Evolutionary conservation across 2,329 filamentous ascomycete species (phyloP).

Genomic region (Cladosporium sp.): DNA sequence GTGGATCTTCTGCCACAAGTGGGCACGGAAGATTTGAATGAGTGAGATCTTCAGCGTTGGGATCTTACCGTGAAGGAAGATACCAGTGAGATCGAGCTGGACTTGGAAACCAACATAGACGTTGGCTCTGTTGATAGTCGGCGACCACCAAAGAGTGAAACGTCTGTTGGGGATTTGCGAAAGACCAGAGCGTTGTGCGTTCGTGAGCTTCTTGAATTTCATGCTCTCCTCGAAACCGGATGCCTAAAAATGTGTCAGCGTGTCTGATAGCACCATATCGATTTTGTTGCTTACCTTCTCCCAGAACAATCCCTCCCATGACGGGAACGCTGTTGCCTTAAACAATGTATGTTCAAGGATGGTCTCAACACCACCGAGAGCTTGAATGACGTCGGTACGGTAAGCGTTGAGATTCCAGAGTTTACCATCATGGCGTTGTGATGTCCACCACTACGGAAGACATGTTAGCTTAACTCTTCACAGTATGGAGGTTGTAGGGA

Average conservation of each 20-base stretch:
- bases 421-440: constrained; percentile 93
- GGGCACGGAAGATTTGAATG: constrained; percentile 98
- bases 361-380: constrained; percentile 91
- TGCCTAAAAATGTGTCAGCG: constrained; percentile 16
- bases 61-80: constrained; percentile 98
- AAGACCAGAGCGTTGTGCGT: constrained; percentile 91
- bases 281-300: constrained; percentile 41
- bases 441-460: constrained; percentile 74
- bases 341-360: constrained; percentile 96
- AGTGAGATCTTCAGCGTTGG: constrained; percentile 96
- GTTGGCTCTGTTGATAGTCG: constrained; percentile 62
- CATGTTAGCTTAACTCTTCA: too few species aligned
- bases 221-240: constrained; percentile 53
- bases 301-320: constrained; percentile 96
- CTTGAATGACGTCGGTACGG: constrained; percentile 94
- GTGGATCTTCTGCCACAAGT: constrained; percentile 99
- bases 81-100: constrained; percentile 93
- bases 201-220: constrained; percentile 99
- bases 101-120: constrained; percentile 99
- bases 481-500: constrained; percentile 46
- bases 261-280: constrained; percentile 29
- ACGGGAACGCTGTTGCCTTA: constrained; percentile 91
- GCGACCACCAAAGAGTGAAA: constrained; percentile 96
- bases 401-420: constrained; percentile 96
- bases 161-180: constrained; percentile 99